Base-by-base conservation (phyloP, 305 asterid species). In the Plantago lanceolata region DNA sequence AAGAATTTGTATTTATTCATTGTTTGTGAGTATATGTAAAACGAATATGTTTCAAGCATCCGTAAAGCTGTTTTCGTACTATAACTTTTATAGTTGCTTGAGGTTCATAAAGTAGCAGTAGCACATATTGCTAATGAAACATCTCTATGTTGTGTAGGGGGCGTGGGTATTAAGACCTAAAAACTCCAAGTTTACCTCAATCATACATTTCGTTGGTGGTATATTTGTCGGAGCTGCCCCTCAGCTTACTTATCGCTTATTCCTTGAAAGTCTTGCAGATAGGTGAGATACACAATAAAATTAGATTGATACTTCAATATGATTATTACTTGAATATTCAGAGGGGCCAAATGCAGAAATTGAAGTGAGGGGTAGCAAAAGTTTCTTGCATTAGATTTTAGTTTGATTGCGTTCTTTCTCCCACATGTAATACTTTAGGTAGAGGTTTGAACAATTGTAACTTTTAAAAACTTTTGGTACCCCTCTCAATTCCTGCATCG, bases 201-300 rank as follows among this genome's bases (percentile, higher is more conserved):
- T 92, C 52, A 78, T 85, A 68, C 98, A 89, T 82, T 92, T 92
- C 78, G 67, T 92, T 70, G 98, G 98, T 33, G 98, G 98, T 49
- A 81, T 92, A 71, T 92, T 92, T 66, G 98, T 89, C 57, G 97
- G 98, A 71, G 98, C 98, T 70, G 98, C 98, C 59, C 98, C 98
- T n/a, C 98, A 92, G 80, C 85, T 92, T 64, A 82, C 96, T 51
- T 92, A 92, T 65, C 96, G 96, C 71, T 71, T 89, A 79, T 92
- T 92, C 84, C 78, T 92, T 71, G 97, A 92, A 78, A 85, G 91
- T 26, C 96, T 92, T 70, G 88, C 90, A 12, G 85, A 87, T 66
- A 79, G 80, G 98, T 92, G 68, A 71, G 78, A 54, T 60, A 57
- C 61, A 65, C 43, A 35, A 19, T 48, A 53, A 6, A 20, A 20